phyloP scores from a whole-genome alignment of 805 yeast species.

The Maudiozyma turicensis region DNA sequence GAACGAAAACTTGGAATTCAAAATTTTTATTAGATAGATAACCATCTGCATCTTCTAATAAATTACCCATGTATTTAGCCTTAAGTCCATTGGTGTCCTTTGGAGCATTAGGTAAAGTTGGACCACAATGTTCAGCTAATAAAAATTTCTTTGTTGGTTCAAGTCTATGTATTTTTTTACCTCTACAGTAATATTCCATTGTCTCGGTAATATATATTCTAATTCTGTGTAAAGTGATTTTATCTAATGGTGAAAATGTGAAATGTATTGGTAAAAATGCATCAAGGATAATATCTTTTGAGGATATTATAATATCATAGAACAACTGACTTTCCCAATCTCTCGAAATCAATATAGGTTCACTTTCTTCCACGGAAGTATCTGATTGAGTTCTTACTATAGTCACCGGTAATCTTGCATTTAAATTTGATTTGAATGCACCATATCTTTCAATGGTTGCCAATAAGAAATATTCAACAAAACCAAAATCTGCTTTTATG shows the following conservation, averaged over 20 bases:
- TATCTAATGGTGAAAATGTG: slow-evolving; percentile 76
- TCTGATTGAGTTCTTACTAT: slow-evolving; percentile 72
- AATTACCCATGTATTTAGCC: slow-evolving; percentile 34
- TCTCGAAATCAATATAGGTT: slow-evolving; percentile 81
- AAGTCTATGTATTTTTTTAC: slow-evolving; percentile 80
- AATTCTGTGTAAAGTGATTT: slow-evolving; percentile 74
- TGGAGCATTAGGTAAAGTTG: slow-evolving; percentile 28
- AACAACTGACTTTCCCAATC: slow-evolving; percentile 91
- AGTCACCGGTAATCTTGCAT: slow-evolving; percentile 51
- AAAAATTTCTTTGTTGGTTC: slow-evolving; percentile 82
- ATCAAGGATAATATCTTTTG: slow-evolving; percentile 79
- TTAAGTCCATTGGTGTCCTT: slow-evolving; percentile 27
- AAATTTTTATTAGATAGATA: slow-evolving; percentile 68
- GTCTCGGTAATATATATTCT: slow-evolving; percentile 82
- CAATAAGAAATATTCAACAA: slow-evolving; percentile 59
- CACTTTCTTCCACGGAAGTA: slow-evolving; percentile 75
- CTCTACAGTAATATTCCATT: slow-evolving; percentile 78
- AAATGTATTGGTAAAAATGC: slow-evolving; percentile 78
- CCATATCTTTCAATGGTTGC: slow-evolving; percentile 70
- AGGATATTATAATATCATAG: slow-evolving; percentile 85
- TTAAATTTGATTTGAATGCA: slow-evolving; percentile 70
- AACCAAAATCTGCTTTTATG: slow-evolving; percentile 68
- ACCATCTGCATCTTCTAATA: slow-evolving; percentile 33
- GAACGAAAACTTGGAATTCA: slow-evolving; percentile 80
- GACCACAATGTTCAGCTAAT: slow-evolving; percentile 71